Evolutionary conservation across 1,284 basidiomycete species (phyloP), one percentile per base, ranked within the genome.

Genomic region (Baeospora myosura): DNA sequence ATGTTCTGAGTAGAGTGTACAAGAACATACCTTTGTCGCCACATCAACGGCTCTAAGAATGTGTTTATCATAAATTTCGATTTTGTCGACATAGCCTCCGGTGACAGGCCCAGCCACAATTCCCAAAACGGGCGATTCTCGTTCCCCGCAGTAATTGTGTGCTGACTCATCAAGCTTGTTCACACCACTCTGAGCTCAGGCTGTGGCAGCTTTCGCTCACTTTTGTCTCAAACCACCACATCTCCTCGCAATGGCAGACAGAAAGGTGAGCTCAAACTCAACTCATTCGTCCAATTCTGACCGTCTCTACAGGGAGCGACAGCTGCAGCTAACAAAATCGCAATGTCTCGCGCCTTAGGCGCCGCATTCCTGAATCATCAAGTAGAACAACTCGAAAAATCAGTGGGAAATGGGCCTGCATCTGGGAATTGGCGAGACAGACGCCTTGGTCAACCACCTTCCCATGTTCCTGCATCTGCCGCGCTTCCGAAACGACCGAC

Each of bases 341-440:
- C 82, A 42, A 83, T 89, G 81, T 88, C 86, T 43, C 76, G 79
- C 48, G 84, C 87, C 0, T 74, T 89, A 28, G 86, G 86, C 14
- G 84, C 86, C 24, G 86, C 86, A 2, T 88, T 88, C 60, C 71
- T 89, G 42, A 83, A 72, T 51, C 85, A 89, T 50, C 83, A 88
- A 53, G 86, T 89, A 32, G 82, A 88, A 51, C 81, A 88, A 53
- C 75, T 89, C 42, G 86, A 88, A 64, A 83, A 82, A 59, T 69
- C 78, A 0, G 80, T 85, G n/a, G 63, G 66, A 2, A 66, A 63
- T 32, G 71, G 69, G n/a, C 62, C 69, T 18, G 61, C 65, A 11
- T 65, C 71, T 1, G 74, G 72, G 2, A 78, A 76, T 48, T 81
- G 81, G 80, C 66, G 79, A 48, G 73, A 74, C 44, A 61, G 71